Percentiles rank a stretch among this genome's conserved stretches.
phyloP scores from a whole-genome alignment of 1,284 basidiomycete species.

The Leccinum angustisporum region DNA sequence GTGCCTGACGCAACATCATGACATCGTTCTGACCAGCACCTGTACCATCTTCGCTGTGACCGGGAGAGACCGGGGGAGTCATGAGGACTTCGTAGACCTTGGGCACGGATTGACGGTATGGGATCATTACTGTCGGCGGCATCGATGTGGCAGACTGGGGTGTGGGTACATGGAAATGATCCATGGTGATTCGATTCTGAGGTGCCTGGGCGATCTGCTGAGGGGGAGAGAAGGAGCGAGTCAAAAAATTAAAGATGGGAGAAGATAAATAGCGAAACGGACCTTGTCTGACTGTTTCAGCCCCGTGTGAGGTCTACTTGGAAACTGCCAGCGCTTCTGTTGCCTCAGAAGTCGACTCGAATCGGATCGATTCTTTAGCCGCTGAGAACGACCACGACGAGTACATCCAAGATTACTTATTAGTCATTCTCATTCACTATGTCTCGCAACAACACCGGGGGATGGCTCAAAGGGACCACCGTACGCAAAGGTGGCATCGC shows the following conservation, averaged over 20 bases:
- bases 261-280: slow-evolving; percentile 12
- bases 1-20: slow-evolving; percentile 35
- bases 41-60: slow-evolving; percentile 38
- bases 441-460: slow-evolving; percentile 34
- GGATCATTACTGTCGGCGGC: slow-evolving; percentile 14
- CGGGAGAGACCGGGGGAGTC: slow-evolving; percentile 61
- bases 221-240: neutral
- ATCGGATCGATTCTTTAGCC: slow-evolving; percentile 3
- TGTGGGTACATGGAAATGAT: slow-evolving; percentile 24
- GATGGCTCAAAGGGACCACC: slow-evolving; percentile 71
- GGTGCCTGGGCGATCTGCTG: neutral
- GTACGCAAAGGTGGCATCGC: slow-evolving; percentile 62
- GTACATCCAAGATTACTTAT: neutral
- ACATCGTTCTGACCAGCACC: slow-evolving; percentile 21
- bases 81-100: slow-evolving; percentile 44
- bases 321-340: neutral
- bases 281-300: neutral
- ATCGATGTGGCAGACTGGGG: slow-evolving; percentile 20
- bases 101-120: slow-evolving; percentile 22
- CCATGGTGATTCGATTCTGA: slow-evolving; percentile 11
- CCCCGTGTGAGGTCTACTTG: neutral
- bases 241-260: neutral
- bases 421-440: slow-evolving; percentile 15
- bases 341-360: slow-evolving; percentile 8
- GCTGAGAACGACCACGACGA: neutral